These are phyloP conservation scores for Aspergillus thermomutatus DNA, from an alignment of 2,329 filamentous ascomycete species.

Conservation along the genomic window DNA sequence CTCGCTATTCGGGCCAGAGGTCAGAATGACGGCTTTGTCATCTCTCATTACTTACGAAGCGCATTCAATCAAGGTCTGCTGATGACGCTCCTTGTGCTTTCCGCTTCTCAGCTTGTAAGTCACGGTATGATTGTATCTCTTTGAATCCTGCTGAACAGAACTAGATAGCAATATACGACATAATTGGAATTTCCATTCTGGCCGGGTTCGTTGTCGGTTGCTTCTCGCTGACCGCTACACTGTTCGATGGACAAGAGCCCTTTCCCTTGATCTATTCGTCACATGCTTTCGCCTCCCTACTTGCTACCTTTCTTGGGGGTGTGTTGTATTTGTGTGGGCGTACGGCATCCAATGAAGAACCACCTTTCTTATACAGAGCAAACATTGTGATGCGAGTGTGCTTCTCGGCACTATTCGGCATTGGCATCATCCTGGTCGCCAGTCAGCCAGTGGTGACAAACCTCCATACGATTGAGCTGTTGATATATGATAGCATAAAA, in stretches of 20 bases:
- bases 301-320: slow-evolving; percentile 28
- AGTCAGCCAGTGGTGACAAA: slow-evolving; percentile 39
- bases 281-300: slow-evolving; percentile 27
- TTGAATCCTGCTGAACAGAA: slow-evolving; percentile 7
- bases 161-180: slow-evolving; percentile 41
- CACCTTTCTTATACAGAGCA: slow-evolving; percentile 22
- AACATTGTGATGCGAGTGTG: slow-evolving; percentile 34
- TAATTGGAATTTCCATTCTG: slow-evolving; percentile 38
- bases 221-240: slow-evolving; percentile 28
- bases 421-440: slow-evolving; percentile 40
- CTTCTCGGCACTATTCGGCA: slow-evolving; percentile 41
- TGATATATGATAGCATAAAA: slow-evolving; percentile 50
- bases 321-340: slow-evolving; percentile 27
- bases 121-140: neutral
- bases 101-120: slow-evolving; percentile 41
- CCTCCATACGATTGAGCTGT: slow-evolving; percentile 54
- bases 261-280: slow-evolving; percentile 30
- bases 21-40: slow-evolving; percentile 38
- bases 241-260: slow-evolving; percentile 31
- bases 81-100: slow-evolving; percentile 31
- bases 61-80: slow-evolving; percentile 35
- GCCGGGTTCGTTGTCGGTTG: slow-evolving; percentile 34
- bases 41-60: slow-evolving; percentile 37
- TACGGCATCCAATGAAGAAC: slow-evolving; percentile 26
- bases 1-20: slow-evolving; percentile 33